phyloP scores from a whole-genome alignment of 805 yeast genomes.

The Isabelozyma heimii region DNA sequence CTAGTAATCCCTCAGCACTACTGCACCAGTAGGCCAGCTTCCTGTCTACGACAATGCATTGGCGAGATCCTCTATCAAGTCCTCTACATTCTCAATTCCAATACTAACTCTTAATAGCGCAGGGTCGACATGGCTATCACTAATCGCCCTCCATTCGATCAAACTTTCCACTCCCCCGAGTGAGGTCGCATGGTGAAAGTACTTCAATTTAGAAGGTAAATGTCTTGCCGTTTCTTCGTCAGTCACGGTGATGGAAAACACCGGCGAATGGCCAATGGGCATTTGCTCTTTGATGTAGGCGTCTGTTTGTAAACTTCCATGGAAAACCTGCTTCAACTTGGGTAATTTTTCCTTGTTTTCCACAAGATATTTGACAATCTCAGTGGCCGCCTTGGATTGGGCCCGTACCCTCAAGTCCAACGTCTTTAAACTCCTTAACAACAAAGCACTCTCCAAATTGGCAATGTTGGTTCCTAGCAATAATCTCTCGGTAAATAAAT shows the following conservation, averaged over 20 bases:
- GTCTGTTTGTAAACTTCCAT: conserved; percentile 77
- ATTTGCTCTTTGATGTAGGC: conserved; percentile 64
- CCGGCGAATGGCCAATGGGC: conserved; percentile 65
- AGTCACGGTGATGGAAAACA: conserved; percentile 61
- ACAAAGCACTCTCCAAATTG: conserved; percentile 70
- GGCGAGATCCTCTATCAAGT: conserved; percentile 71
- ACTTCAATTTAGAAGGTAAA: conserved; percentile 63
- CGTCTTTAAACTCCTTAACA: conserved; percentile 79
- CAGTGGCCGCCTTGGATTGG: conserved; percentile 63
- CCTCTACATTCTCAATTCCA: conserved; percentile 77
- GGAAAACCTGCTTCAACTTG: conserved; percentile 52
- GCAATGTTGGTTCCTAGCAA: conserved; percentile 77
- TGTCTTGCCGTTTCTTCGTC: conserved; percentile 53
- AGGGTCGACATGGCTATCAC: conserved; percentile 49
- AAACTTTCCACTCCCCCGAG: conserved; percentile 90
- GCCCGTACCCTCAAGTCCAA: conserved; percentile 65
- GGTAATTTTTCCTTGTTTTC: conserved; percentile 50
- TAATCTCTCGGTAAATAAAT: conserved; percentile 60
- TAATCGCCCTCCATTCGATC: conserved; percentile 85
- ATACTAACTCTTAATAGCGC: conserved; percentile 70
- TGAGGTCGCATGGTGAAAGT: conserved; percentile 88
- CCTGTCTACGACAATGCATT: conserved; percentile 36
- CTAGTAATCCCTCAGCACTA: too few species aligned
- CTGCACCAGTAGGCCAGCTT: too few species aligned
- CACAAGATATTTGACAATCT: conserved; percentile 56